A percentile compares a stretch with the other conserved stretches of the same genome.
Evolutionary conservation across 1,139 yeast genomes (phyloP).

Genomic region (Wickerhamiella pararugosa): DNA sequence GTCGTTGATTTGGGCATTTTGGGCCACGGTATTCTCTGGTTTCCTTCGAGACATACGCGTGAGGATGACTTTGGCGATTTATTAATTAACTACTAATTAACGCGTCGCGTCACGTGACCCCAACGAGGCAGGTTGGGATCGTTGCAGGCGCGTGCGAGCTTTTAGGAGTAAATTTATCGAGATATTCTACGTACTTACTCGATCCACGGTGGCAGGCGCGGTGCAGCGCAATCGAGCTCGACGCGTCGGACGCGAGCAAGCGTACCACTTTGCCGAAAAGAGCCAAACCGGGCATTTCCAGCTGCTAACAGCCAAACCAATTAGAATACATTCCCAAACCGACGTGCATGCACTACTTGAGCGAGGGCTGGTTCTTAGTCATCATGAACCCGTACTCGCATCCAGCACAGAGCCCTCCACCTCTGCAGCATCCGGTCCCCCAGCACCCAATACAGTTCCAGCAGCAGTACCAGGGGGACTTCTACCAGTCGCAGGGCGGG

Average conservation of each 20-base stretch:
- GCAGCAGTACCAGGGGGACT: slow-evolving; percentile 14
- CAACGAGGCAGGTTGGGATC: background rate
- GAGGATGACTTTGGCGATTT: background rate
- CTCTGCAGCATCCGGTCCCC: slow-evolving; percentile 33
- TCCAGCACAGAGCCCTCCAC: slow-evolving; percentile 19
- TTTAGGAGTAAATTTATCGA: background rate
- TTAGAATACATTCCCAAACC: background rate
- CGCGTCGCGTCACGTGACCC: background rate
- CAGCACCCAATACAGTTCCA: slow-evolving; percentile 31
- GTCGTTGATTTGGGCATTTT: background rate
- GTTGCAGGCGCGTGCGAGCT: background rate
- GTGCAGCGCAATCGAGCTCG: too few relatives aligned
- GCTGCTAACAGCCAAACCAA: background rate
- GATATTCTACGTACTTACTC: background rate
- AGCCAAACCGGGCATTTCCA: background rate
- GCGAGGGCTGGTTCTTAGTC: too few relatives aligned
- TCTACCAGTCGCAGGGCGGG: background rate
- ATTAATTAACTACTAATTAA: background rate
- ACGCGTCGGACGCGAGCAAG: background rate
- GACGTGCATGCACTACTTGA: background rate
- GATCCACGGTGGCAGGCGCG: too few relatives aligned
- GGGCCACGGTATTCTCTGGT: background rate
- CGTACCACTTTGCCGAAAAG: background rate
- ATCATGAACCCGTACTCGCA: background rate
- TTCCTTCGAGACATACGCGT: background rate